Evolutionary conservation across 805 yeast genomes (phyloP).

Genomic region (Candida boidinii): DNA sequence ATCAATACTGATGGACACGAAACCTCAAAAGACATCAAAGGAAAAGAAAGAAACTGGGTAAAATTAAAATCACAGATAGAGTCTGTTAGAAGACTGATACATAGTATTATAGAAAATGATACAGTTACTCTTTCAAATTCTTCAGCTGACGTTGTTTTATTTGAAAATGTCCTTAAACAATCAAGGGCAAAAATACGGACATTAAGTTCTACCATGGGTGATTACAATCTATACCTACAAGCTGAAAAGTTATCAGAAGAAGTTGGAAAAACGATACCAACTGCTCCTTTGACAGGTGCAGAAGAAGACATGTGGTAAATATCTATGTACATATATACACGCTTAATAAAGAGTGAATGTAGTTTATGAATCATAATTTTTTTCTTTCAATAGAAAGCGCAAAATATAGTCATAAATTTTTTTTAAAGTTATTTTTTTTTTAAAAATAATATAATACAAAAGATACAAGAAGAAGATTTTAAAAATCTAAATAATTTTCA

Average conservation of each 20-base stretch:
- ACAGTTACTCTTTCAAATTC: slow-evolving; percentile 15
- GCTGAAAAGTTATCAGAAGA: slow-evolving; percentile 12
- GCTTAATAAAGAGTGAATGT: slow-evolving; percentile 17
- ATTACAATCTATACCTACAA: slow-evolving; percentile 11
- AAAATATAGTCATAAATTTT: too few species aligned
- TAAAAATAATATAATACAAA: neutral
- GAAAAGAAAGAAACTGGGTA: slow-evolving; percentile 9
- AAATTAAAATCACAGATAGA: slow-evolving; percentile 9
- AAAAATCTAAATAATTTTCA: slow-evolving; percentile 46
- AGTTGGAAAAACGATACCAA: slow-evolving; percentile 20
- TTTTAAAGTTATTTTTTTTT: too few species aligned
- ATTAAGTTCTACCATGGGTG: slow-evolving; percentile 16
- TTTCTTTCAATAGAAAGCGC: too few species aligned
- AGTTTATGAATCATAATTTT: slow-evolving; percentile 36
- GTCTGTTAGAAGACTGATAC: slow-evolving; percentile 12
- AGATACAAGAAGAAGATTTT: slow-evolving; percentile 1
- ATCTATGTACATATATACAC: too few species aligned
- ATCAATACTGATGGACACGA: neutral
- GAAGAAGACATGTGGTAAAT: slow-evolving; percentile 22
- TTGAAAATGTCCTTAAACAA: slow-evolving; percentile 18
- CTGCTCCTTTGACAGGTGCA: slow-evolving; percentile 10
- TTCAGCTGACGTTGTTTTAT: slow-evolving; percentile 18
- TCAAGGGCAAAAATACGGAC: slow-evolving; percentile 20
- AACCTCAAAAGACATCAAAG: slow-evolving; percentile 6
- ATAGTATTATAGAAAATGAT: slow-evolving; percentile 11